Evolutionary conservation across 257 asterid genomes (phyloP).

Genomic region (Mitragyna speciosa): DNA sequence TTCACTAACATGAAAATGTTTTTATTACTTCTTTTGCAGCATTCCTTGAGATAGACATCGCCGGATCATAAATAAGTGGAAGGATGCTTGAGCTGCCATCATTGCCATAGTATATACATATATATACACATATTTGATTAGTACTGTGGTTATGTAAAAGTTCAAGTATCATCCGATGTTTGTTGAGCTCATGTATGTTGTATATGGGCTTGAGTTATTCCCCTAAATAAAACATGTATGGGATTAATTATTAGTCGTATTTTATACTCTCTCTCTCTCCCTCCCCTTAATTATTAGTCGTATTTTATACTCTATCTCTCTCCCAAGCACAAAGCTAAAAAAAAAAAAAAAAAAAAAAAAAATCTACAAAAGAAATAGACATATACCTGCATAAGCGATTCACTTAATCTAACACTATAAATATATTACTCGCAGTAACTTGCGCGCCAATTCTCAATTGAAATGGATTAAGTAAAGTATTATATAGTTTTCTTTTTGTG

Average conservation of each 20-base stretch:
- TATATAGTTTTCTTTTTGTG: background rate
- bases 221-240: constrained; percentile 6
- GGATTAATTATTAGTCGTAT: background rate
- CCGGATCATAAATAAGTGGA: background rate
- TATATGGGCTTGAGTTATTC: background rate
- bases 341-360: too few species aligned
- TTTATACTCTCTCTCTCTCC: background rate
- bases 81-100: background rate
- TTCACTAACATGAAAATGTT: background rate
- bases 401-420: background rate
- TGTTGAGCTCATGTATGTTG: background rate
- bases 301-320: background rate
- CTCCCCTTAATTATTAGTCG: too few species aligned
- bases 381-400: too few species aligned
- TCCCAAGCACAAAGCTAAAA: background rate
- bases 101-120: background rate
- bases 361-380: background rate
- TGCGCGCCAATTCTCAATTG: background rate
- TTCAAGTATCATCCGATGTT: background rate
- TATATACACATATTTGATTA: too few species aligned
- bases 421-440: background rate
- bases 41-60: constrained; percentile 7
- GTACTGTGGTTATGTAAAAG: background rate
- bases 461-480: background rate
- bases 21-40: background rate